A percentile compares a stretch with the other conserved stretches of the same genome.
phyloP scores from a whole-genome alignment of 2,329 filamentous ascomycete species.

The Xylariaceae sp. region DNA sequence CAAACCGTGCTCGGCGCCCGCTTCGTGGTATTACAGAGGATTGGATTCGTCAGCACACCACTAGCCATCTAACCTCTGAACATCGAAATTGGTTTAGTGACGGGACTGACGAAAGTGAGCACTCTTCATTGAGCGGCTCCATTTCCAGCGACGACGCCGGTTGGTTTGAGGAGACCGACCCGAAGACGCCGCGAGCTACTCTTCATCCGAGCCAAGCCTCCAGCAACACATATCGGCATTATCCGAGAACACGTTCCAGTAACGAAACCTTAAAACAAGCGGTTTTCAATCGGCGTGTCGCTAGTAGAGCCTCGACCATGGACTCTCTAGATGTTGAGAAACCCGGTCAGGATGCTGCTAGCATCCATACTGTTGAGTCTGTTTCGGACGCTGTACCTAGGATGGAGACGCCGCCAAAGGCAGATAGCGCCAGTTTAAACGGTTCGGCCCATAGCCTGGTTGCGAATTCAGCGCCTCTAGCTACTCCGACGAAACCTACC shows the following conservation, averaged over 20 bases:
- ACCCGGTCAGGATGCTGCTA: constrained; percentile 31
- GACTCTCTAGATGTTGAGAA: constrained; percentile 30
- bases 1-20: constrained; percentile 63
- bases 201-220: constrained; percentile 35
- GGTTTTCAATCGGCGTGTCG: constrained; percentile 31
- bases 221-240: constrained; percentile 36
- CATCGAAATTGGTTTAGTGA: constrained; percentile 84
- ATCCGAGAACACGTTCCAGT: constrained; percentile 55
- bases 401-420: constrained; percentile 37
- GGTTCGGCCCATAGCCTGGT: constrained; percentile 30
- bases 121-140: constrained; percentile 73
- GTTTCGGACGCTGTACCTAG: constrained; percentile 32
- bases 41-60: constrained; percentile 85
- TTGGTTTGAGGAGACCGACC: constrained; percentile 54
- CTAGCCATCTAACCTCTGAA: constrained; percentile 69
- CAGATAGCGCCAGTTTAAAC: constrained; percentile 37
- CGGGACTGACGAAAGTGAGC: constrained; percentile 71
- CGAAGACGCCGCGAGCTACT: constrained; percentile 51
- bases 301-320: constrained; percentile 29
- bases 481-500: constrained; percentile 34
- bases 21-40: constrained; percentile 73
- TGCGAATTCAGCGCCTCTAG: constrained; percentile 20
- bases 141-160: constrained; percentile 51
- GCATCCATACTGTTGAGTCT: constrained; percentile 34
- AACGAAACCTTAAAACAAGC: constrained; percentile 57